These are phyloP conservation scores for Dendrobium chrysotoxum DNA, from an alignment of 106 monocot genomes.

Conservation along the genomic window DNA sequence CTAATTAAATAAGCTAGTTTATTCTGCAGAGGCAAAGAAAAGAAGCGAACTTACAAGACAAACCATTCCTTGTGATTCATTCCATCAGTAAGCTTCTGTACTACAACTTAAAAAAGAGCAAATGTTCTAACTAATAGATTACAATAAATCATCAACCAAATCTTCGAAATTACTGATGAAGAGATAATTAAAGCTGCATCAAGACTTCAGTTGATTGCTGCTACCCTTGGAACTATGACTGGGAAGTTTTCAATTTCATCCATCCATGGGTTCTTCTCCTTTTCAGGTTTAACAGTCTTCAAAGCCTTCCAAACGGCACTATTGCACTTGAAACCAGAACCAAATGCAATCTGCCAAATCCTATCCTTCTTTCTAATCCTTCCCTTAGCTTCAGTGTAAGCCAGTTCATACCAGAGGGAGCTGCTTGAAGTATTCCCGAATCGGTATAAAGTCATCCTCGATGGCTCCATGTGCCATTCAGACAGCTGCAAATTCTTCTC, in stretches of 20 bases:
- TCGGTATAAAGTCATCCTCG: slow-evolving; percentile 17
- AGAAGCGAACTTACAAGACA: not conserved
- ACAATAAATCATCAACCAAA: not conserved
- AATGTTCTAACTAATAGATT: not conserved
- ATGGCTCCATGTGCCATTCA: slow-evolving; percentile 21
- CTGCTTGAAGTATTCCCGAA: slow-evolving; percentile 22
- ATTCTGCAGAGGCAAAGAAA: not conserved
- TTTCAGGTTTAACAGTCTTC: slow-evolving; percentile 6
- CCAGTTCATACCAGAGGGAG: slow-evolving; percentile 20
- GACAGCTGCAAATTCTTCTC: slow-evolving; percentile 21
- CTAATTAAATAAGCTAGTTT: too few relatives aligned
- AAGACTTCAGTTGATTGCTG: slow-evolving; percentile 9
- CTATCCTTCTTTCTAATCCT: slow-evolving; percentile 13
- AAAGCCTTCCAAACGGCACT: slow-evolving; percentile 18
- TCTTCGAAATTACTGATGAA: too few relatives aligned
- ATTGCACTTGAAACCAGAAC: slow-evolving; percentile 19
- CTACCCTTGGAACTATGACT: slow-evolving; percentile 10
- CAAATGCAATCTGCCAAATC: slow-evolving; percentile 19
- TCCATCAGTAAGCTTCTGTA: not conserved
- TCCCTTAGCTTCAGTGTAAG: slow-evolving; percentile 15
- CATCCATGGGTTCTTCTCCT: slow-evolving; percentile 20
- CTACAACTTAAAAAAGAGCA: not conserved
- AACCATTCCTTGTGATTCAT: not conserved
- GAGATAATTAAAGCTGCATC: not conserved
- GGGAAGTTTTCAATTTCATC: slow-evolving; percentile 16